Percentiles rank a stretch among this genome's conserved stretches.
These are phyloP conservation scores for Alternaria sp. DNA, from an alignment of 2,329 filamentous ascomycete species.

Conservation along the genomic window DNA sequence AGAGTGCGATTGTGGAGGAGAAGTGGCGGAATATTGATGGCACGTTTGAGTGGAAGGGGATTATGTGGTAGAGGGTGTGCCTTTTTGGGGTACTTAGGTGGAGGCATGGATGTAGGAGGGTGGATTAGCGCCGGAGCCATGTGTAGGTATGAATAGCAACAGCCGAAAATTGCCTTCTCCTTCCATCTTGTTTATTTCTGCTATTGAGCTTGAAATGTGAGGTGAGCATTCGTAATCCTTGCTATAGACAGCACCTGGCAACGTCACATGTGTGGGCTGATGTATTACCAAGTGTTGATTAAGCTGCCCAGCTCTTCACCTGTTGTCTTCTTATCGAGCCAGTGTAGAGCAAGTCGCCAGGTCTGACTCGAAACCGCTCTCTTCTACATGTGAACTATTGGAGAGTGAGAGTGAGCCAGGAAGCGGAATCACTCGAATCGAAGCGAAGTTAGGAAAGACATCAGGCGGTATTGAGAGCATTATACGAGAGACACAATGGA, in stretches of 20 bases:
- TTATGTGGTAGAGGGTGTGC: constrained; percentile 38
- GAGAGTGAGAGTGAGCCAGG: neutral
- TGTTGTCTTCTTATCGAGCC: neutral
- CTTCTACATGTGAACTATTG: neutral
- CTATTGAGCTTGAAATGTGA: neutral
- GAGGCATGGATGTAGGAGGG: neutral
- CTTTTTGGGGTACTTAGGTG: neutral
- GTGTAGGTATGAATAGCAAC: neutral
- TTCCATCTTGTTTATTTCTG: neutral
- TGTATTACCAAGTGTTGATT: neutral
- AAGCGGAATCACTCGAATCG: neutral
- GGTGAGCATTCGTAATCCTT: neutral
- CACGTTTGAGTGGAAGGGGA: constrained; percentile 47
- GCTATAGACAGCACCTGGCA: neutral
- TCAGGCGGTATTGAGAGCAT: neutral
- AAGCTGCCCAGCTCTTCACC: neutral
- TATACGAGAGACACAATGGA: neutral
- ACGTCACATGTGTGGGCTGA: neutral
- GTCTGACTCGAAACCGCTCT: neutral
- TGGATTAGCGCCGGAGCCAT: neutral
- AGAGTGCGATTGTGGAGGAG: constrained; percentile 56
- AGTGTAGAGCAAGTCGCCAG: neutral
- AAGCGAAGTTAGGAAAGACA: neutral
- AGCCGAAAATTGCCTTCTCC: neutral
- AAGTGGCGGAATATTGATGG: constrained; percentile 74